Evolutionary conservation across 768 basidiomycete genomes (phyloP), one percentile per base, ranked within the genome.

Genomic region (Crassisporium funariophilum): DNA sequence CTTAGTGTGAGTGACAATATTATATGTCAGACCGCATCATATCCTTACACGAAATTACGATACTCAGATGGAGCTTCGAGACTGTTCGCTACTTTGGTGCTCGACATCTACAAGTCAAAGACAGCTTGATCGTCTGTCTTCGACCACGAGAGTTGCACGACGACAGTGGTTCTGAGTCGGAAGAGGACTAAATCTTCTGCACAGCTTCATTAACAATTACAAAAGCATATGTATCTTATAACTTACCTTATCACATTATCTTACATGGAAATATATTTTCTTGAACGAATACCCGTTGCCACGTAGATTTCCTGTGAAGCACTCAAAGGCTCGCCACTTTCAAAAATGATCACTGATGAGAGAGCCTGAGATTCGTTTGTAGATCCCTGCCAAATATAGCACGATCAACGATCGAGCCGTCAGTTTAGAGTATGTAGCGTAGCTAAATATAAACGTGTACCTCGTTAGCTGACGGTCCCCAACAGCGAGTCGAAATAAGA

Each of bases 11-110:
- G 51, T 53, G 21, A 35, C 23, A 34, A 35, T 15, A 47, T 17
- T 11, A 19, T n/a, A 38, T 35, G 36, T 31, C 24, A 37, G 22
- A 24, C 33, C 17, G 22, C 29, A 35, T 46, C 27, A 33, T 49
- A n/a, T 52, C 51, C 48, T 59, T 38, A 58, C 46, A 44, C 21
- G 53, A 38, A 40, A 47, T 13, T 46, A 10, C 19, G 20, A 43
- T 39, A 35, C 46, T 49, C 43, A 77, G 77, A 47, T 84, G 84
- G 84, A 81, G 82, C 58, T 85, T 88, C 63, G 79, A 85, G 63
- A 82, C 79, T 22, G 75, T 77, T 54, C 73, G 83, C 25, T 86
- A 88, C 68, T 86, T 88, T 57, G 84, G 84, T 36, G 65, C 72
- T 50, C 66, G 71, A 34, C 76, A 79, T 52, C 56, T 71, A 27